Conservation (phyloP, 495 filamentous ascomycete genomes). For the Podospora pseudoanserina region DNA sequence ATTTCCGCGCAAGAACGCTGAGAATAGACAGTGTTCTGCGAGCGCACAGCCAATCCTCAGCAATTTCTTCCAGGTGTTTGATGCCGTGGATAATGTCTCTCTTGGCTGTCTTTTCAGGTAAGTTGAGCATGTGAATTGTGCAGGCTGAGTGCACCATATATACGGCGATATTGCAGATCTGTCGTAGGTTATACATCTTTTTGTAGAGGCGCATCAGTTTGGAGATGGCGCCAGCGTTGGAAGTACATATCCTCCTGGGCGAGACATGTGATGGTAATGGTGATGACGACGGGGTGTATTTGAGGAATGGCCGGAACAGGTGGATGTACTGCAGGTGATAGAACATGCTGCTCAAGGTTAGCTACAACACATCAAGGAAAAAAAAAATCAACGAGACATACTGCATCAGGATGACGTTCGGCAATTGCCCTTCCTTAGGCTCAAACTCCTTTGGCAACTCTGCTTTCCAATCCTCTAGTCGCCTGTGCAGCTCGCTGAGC, state of each 20-base stretch:
- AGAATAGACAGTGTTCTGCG: slow-evolving; percentile 80
- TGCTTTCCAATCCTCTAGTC: slow-evolving; percentile 88
- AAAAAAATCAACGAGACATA: slow-evolving; percentile 47
- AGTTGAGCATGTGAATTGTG: slow-evolving; percentile 89
- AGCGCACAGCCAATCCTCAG: slow-evolving; percentile 89
- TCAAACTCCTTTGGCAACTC: slow-evolving; percentile 83
- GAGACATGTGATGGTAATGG: slow-evolving; percentile 86
- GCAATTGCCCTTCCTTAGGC: slow-evolving; percentile 82
- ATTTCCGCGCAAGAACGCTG: slow-evolving; percentile 78
- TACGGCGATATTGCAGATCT: slow-evolving; percentile 92
- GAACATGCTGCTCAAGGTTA: slow-evolving; percentile 68
- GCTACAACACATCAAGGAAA: slow-evolving; percentile 18
- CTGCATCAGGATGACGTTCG: slow-evolving; percentile 92
- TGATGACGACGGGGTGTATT: slow-evolving; percentile 74
- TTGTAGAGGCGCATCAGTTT: slow-evolving; percentile 92
- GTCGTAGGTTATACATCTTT: slow-evolving; percentile 80
- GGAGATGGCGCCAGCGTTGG: slow-evolving; percentile 82
- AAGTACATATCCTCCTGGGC: slow-evolving; percentile 83
- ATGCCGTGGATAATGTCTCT: slow-evolving; percentile 86
- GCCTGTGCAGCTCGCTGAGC: slow-evolving; percentile 82
- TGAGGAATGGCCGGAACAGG: slow-evolving; percentile 92
- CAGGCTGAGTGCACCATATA: slow-evolving; percentile 93
- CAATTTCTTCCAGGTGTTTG: slow-evolving; percentile 93
- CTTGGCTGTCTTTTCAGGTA: slow-evolving; percentile 83
- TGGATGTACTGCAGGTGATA: slow-evolving; percentile 96